Conservation (phyloP, 805 yeast genomes). For the Candida jianshihensis region DNA sequence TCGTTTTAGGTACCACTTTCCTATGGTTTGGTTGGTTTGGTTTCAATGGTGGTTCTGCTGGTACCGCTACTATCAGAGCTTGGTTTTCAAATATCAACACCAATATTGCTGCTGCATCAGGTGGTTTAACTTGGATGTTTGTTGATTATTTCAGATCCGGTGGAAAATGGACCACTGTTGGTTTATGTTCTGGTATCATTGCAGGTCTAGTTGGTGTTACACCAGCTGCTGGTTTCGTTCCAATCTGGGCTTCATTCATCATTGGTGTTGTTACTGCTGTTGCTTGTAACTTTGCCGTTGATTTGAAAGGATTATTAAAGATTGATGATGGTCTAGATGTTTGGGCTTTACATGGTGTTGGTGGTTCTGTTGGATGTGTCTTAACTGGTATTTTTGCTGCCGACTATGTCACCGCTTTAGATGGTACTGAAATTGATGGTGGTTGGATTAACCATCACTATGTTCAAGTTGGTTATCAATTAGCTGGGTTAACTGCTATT, state of each 20-base stretch:
- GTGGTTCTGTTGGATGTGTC: conserved; percentile 79
- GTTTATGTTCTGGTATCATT: conserved; percentile 89
- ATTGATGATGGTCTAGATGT: conserved; percentile 96
- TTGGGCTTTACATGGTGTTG: conserved; percentile 89
- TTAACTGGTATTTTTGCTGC: conserved; percentile 92
- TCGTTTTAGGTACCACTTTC: conserved; percentile 88
- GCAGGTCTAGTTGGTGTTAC: conserved; percentile 94
- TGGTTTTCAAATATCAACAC: conserved; percentile 93
- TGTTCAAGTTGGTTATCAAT: conserved; percentile 80
- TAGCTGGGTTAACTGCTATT: conserved; percentile 68
- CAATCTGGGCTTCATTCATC: conserved; percentile 80
- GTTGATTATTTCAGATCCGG: conserved; percentile 78
- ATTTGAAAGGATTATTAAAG: conserved; percentile 59
- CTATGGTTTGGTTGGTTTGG: conserved; percentile 99
- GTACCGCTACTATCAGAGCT: conserved; percentile 87
- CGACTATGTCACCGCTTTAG: conserved; percentile 79
- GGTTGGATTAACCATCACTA: conserved; percentile 87
- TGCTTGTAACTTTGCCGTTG: conserved; percentile 81
- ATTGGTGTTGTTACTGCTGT: conserved; percentile 75
- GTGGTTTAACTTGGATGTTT: conserved; percentile 92
- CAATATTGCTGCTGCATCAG: conserved; percentile 87
- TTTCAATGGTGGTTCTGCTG: conserved; percentile 97
- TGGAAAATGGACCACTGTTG: conserved; percentile 87
- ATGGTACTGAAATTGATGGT: conserved; percentile 67
- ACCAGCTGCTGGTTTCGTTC: conserved; percentile 96